phyloP scores from a whole-genome alignment of 2,329 filamentous ascomycete genomes.

The Botrytis squamosa region DNA sequence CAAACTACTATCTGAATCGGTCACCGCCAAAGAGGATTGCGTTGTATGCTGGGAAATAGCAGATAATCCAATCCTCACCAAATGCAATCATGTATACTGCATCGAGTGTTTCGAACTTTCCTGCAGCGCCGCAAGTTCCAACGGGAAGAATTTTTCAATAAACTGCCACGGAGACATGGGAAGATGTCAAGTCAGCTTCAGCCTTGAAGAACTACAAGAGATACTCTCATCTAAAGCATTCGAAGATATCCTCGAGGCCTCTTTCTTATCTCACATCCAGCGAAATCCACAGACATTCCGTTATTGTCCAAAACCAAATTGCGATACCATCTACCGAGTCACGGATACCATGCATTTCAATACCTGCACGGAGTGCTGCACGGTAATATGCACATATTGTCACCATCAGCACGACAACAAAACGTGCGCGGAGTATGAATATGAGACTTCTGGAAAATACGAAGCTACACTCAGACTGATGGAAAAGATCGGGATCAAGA shows the following conservation, averaged over 20 bases:
- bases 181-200: constrained; percentile 21
- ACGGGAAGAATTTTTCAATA: constrained; percentile 26
- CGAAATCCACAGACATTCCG: constrained; percentile 18
- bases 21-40: not conserved
- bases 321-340: constrained; percentile 11
- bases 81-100: constrained; percentile 41
- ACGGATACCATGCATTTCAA: not conserved
- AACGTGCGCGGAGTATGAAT: constrained; percentile 26
- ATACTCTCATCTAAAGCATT: constrained; percentile 21
- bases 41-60: constrained; percentile 8
- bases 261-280: constrained; percentile 24
- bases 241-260: constrained; percentile 22
- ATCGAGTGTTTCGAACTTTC: constrained; percentile 43
- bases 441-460: constrained; percentile 22
- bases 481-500: constrained; percentile 41
- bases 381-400: constrained; percentile 25
- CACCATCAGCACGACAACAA: constrained; percentile 27
- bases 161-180: constrained; percentile 17
- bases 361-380: constrained; percentile 10
- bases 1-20: not conserved
- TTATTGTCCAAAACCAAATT: constrained; percentile 20
- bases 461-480: constrained; percentile 36
- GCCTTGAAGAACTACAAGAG: constrained; percentile 21
- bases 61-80: constrained; percentile 1
- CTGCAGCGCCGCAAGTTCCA: constrained; percentile 32